These are phyloP conservation scores for Multifurca ochricompacta DNA, from an alignment of 768 basidiomycete genomes.

Conservation along the genomic window DNA sequence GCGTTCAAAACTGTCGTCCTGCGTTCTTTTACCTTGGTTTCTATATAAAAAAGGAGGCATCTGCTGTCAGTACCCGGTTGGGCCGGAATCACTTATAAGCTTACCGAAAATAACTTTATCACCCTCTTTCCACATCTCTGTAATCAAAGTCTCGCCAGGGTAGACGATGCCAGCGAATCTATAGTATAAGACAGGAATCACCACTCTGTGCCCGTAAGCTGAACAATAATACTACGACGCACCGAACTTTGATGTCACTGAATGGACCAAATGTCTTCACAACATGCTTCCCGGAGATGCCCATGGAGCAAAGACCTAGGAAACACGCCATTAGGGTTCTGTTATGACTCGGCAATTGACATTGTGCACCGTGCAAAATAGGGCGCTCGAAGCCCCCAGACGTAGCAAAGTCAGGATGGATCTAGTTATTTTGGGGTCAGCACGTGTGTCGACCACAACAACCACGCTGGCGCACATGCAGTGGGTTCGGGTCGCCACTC, in stretches of 20 bases:
- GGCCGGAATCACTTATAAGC: slow-evolving; percentile 26
- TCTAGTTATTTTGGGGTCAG: slow-evolving; percentile 35
- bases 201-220: neutral
- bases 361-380: slow-evolving; percentile 55
- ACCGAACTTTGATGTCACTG: slow-evolving; percentile 94
- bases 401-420: slow-evolving; percentile 88
- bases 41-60: slow-evolving; percentile 33
- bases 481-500: slow-evolving; percentile 87
- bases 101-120: slow-evolving; percentile 84
- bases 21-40: slow-evolving; percentile 83
- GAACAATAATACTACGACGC: slow-evolving; percentile 23
- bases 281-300: slow-evolving; percentile 89
- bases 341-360: neutral
- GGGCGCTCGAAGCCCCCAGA: slow-evolving; percentile 94
- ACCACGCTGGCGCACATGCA: slow-evolving; percentile 52
- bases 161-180: slow-evolving; percentile 89
- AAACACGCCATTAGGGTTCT: neutral
- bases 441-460: neutral
- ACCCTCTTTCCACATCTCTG: slow-evolving; percentile 98
- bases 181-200: slow-evolving; percentile 5
- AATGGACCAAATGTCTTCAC: slow-evolving; percentile 77
- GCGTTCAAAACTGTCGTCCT: slow-evolving; percentile 61
- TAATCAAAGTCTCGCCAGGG: slow-evolving; percentile 92
- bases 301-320: slow-evolving; percentile 80
- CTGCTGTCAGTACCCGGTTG: neutral